Evolutionary conservation across 768 basidiomycete genomes (phyloP), one percentile per base, ranked within the genome.

Genomic region (Kwoniella dendrophila): DNA sequence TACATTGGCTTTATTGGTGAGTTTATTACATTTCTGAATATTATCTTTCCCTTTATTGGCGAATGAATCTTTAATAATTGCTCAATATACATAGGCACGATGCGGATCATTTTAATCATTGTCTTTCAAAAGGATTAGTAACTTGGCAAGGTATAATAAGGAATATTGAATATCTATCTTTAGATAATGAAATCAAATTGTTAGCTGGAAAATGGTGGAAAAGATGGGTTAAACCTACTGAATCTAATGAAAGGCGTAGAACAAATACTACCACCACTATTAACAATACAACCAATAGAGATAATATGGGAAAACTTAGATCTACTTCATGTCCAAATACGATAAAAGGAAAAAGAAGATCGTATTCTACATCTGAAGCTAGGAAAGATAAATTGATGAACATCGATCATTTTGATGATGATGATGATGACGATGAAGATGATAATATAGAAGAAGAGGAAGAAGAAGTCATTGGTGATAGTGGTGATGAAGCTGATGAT

Each of bases 81-180:
- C 18, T 22, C 18, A 20, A 11, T 32, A 4, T 14, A 14, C 12
- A 90, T 80, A 91, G 89, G 78, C 90, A 90, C 30, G 82, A 84
- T 63, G 85, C 85, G 12, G 78, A 81, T 43, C 82, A 82, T 56
- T 87, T 95, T 70, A 85, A 88, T 71, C 82, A 85, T 24, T 86
- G 84, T 41, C 84, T 95, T 12, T 84, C 85, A 63, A 80, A 82
- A 20, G 86, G 87, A 20, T 77, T 82, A 53, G 83, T 91, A 45
- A 85, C 85, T 48, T 94, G 91, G 92, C 89, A 92, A 69, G 90
- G 90, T 29, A 82, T 94, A 63, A 90, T 90, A 20, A 86, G 88
- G 62, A 95, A 93, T 76, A 90, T 88, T 74, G 91, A 94, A 74
- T 94, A 90, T 73, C 86, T 95, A 50, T 88, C 86, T 20, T 83